A percentile compares a stretch with the other conserved stretches of the same genome.
Evolutionary conservation across 305 asterid genomes (phyloP).

Genomic region (Fraxinus latifolia): DNA sequence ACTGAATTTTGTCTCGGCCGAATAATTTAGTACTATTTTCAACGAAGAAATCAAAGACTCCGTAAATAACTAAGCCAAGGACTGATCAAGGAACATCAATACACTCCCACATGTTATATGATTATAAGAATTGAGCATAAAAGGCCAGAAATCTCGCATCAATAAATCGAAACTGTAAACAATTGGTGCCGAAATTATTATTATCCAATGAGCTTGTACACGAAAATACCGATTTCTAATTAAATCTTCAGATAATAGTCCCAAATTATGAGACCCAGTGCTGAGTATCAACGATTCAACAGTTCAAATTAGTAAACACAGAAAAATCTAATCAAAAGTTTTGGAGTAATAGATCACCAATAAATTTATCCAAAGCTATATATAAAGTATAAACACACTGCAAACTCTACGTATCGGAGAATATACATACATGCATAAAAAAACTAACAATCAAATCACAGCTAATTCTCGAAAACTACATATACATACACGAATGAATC

Average conservation of each 20-base stretch:
- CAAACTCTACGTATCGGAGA: not conserved
- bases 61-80: not conserved
- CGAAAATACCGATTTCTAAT: not conserved
- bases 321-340: not conserved
- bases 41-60: not conserved
- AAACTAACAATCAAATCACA: not conserved
- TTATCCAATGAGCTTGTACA: not conserved
- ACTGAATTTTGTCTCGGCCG: not conserved
- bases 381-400: too few relatives aligned
- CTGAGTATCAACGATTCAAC: not conserved
- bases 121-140: not conserved
- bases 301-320: not conserved
- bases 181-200: not conserved
- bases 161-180: not conserved
- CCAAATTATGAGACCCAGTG: not conserved
- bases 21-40: not conserved
- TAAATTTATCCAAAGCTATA: not conserved
- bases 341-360: not conserved
- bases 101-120: not conserved
- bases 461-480: not conserved
- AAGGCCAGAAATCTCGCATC: constrained; percentile 1
- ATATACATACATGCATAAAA: not conserved
- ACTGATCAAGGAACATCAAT: not conserved
- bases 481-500: not conserved
- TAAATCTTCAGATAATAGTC: not conserved